These are phyloP conservation scores for Xylaria curta DNA, from an alignment of 495 filamentous ascomycete genomes.

Conservation along the genomic window DNA sequence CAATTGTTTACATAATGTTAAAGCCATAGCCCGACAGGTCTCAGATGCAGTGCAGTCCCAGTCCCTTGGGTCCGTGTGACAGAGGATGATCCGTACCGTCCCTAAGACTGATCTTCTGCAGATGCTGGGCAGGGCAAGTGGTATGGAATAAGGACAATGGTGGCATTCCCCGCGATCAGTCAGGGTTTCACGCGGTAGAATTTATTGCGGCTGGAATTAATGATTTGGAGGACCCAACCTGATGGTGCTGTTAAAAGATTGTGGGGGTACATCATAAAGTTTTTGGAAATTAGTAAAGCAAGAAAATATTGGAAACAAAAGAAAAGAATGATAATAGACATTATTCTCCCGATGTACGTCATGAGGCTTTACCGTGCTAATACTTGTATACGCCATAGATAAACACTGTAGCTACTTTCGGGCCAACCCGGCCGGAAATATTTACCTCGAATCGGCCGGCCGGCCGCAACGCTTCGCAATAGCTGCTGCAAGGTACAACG, in stretches of 20 bases:
- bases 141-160: neutral
- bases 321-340: no score
- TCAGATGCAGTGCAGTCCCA: no score
- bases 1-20: no score
- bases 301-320: no score
- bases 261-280: neutral
- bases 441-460: slow-evolving; percentile 30
- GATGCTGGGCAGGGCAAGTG: neutral
- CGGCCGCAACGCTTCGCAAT: slow-evolving; percentile 26
- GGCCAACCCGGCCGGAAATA: slow-evolving; percentile 31
- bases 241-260: neutral
- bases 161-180: neutral
- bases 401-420: slow-evolving; percentile 23
- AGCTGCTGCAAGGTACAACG: slow-evolving; percentile 13
- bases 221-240: neutral
- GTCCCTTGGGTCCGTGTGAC: no score
- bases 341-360: neutral
- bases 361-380: neutral
- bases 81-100: no score
- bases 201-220: neutral
- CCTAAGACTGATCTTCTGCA: neutral
- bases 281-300: no score
- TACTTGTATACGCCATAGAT: neutral
- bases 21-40: no score
- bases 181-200: neutral